Percentiles rank a stretch among this genome's conserved stretches.
phyloP scores from a whole-genome alignment of 805 yeast species.

The Kluyveromyces dobzhanskii region DNA sequence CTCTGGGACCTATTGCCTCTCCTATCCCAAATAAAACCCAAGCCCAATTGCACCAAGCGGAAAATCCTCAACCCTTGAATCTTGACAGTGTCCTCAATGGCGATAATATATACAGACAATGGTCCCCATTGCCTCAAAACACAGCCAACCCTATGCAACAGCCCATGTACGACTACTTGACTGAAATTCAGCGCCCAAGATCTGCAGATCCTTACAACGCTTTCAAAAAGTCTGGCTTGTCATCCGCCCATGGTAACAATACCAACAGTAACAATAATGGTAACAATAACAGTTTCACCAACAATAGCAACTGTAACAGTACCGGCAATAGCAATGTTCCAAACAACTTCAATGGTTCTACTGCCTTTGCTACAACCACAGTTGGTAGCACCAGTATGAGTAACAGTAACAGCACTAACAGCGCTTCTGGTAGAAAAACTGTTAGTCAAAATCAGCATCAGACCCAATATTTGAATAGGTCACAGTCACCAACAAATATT shows the following conservation, averaged over 20 bases:
- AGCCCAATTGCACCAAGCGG: slow-evolving; percentile 12
- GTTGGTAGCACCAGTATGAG: slow-evolving; percentile 4
- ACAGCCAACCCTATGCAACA: slow-evolving; percentile 32
- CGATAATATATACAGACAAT: slow-evolving; percentile 15
- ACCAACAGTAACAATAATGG: slow-evolving; percentile 6
- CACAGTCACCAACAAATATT: slow-evolving; percentile 1
- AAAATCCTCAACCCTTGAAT: slow-evolving; percentile 30
- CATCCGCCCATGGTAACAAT: slow-evolving; percentile 2
- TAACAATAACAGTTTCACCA: slow-evolving; percentile 8
- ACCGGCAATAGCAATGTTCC: slow-evolving; percentile 2
- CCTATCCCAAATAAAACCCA: slow-evolving; percentile 19
- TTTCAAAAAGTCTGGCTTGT: slow-evolving; percentile 7
- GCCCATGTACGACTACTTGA: slow-evolving; percentile 22
- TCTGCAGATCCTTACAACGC: slow-evolving; percentile 33
- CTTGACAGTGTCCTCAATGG: slow-evolving; percentile 33
- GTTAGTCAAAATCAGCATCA: slow-evolving; percentile 10
- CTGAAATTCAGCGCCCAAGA: slow-evolving; percentile 33
- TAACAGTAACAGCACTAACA: slow-evolving; percentile 1
- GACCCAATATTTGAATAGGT: slow-evolving; percentile 29
- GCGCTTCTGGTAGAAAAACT: background rate
- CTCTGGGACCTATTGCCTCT: slow-evolving; percentile 19
- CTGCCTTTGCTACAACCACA: background rate
- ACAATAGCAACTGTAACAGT: too few species aligned
- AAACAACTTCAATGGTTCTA: background rate
- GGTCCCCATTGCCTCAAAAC: slow-evolving; percentile 27